A percentile compares a stretch with the other conserved stretches of the same genome.
Evolutionary conservation across 345 rosid genomes (phyloP).

Genomic region (Erodium maritimum): DNA sequence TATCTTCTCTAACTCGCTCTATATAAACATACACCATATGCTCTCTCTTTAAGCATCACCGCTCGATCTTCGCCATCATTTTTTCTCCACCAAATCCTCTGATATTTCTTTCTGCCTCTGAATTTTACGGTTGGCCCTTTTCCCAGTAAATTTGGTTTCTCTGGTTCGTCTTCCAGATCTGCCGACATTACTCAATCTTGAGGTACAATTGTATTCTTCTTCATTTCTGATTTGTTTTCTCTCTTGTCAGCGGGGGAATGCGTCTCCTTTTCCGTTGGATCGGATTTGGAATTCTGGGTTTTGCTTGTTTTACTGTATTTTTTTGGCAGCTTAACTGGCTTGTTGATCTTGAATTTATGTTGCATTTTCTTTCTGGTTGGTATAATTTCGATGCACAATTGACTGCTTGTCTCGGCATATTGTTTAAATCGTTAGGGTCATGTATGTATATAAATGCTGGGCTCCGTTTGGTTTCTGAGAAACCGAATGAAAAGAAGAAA

Average conservation of each 20-base stretch:
- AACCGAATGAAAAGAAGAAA: not conserved
- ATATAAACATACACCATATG: not conserved
- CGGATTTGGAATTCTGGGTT: not conserved
- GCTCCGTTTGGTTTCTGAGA: not conserved
- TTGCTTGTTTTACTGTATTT: not conserved
- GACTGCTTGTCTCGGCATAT: not conserved
- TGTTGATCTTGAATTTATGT: not conserved
- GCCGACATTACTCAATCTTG: not conserved
- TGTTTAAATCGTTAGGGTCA: not conserved
- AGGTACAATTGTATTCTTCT: not conserved
- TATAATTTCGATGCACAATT: not conserved
- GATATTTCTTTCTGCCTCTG: not conserved
- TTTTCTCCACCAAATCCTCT: not conserved
- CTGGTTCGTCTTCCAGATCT: not conserved
- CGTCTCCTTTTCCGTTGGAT: not conserved
- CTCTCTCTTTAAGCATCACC: not conserved
- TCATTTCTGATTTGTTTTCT: no score
- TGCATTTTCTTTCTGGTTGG: not conserved
- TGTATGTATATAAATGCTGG: not conserved
- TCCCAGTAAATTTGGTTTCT: not conserved
- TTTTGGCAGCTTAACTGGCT: not conserved
- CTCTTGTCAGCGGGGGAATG: no score
- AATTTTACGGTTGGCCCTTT: not conserved
- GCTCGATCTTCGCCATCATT: not conserved
- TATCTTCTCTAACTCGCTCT: no score